Percentiles rank a stretch among this genome's conserved stretches.
phyloP scores from a whole-genome alignment of 345 rosid species.

The Lumnitzera racemosa region DNA sequence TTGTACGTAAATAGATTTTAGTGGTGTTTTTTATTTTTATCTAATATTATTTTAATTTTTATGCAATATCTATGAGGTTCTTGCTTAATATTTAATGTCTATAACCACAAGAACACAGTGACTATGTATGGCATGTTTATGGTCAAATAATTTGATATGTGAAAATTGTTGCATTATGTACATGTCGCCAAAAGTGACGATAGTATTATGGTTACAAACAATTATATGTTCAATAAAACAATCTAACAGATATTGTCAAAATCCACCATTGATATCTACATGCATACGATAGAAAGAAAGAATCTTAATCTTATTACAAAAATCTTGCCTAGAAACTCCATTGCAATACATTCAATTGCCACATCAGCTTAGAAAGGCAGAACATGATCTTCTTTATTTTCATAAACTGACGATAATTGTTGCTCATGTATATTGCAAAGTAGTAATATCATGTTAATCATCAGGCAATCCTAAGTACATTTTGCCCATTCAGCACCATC shows the following conservation, averaged over 20 bases:
- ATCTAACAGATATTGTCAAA: neutral
- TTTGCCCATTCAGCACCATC: constrained; percentile 31
- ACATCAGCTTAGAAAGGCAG: constrained; percentile 86
- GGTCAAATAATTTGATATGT: too few species aligned
- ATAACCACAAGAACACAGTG: too few species aligned
- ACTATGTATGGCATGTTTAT: too few species aligned
- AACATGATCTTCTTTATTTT: constrained; percentile 59
- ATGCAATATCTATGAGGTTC: too few species aligned
- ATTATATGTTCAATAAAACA: neutral
- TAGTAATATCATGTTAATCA: constrained; percentile 70
- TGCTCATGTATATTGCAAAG: constrained; percentile 71
- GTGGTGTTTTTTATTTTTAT: too few species aligned
- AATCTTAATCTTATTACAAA: constrained; percentile 42
- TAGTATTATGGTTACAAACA: too few species aligned
- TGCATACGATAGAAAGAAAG: too few species aligned
- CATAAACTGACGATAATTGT: constrained; percentile 68
- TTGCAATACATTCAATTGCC: constrained; percentile 78
- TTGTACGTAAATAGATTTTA: too few species aligned
- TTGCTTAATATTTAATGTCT: too few species aligned
- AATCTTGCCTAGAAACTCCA: constrained; percentile 65
- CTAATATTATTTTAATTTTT: too few species aligned
- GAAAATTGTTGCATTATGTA: too few species aligned
- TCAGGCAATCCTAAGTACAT: constrained; percentile 57
- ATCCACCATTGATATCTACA: neutral
- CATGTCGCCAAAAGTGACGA: too few species aligned